phyloP scores from a whole-genome alignment of 306 rosid species.

The Begonia masoniana region DNA sequence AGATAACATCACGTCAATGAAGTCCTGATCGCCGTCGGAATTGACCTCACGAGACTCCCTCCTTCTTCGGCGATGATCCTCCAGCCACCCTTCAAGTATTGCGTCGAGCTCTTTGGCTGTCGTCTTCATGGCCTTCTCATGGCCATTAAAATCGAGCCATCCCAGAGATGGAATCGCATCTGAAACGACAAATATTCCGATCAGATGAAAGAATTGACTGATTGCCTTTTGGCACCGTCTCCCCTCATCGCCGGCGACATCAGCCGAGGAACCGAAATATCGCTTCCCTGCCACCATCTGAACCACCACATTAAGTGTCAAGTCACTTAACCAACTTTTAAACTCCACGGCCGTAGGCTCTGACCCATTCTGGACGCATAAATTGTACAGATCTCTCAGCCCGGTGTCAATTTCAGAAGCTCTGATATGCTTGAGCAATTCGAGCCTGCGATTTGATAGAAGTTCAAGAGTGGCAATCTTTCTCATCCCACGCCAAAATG shows the following conservation, averaged over 20 bases:
- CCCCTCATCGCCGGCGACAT: slow-evolving; percentile 11
- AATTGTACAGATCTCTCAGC: slow-evolving; percentile 9
- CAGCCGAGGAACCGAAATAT: slow-evolving; percentile 28
- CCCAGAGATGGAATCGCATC: slow-evolving; percentile 41
- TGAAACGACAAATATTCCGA: slow-evolving; percentile 33
- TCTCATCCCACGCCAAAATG: slow-evolving; percentile 40
- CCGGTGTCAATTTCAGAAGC: slow-evolving; percentile 24
- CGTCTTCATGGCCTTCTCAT: slow-evolving; percentile 47
- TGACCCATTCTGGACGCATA: slow-evolving; percentile 14
- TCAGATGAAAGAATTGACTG: slow-evolving; percentile 28
- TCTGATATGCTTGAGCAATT: slow-evolving; percentile 33
- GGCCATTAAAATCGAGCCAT: slow-evolving; percentile 45
- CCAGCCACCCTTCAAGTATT: slow-evolving; percentile 37
- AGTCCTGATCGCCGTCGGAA: slow-evolving; percentile 28
- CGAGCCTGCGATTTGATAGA: slow-evolving; percentile 34
- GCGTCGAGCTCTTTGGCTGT: slow-evolving; percentile 40
- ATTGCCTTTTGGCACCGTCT: slow-evolving; percentile 30
- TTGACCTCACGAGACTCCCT: not conserved
- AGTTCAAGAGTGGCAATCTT: slow-evolving; percentile 40
- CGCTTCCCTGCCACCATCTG: slow-evolving; percentile 51
- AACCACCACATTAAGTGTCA: slow-evolving; percentile 35
- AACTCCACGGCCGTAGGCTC: slow-evolving; percentile 16
- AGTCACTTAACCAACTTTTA: slow-evolving; percentile 27
- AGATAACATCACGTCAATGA: slow-evolving; percentile 53
- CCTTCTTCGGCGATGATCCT: slow-evolving; percentile 32